Evolutionary conservation across 768 basidiomycete species (phyloP), one percentile per base, ranked within the genome.

Genomic region (Rhizopogon rudus): DNA sequence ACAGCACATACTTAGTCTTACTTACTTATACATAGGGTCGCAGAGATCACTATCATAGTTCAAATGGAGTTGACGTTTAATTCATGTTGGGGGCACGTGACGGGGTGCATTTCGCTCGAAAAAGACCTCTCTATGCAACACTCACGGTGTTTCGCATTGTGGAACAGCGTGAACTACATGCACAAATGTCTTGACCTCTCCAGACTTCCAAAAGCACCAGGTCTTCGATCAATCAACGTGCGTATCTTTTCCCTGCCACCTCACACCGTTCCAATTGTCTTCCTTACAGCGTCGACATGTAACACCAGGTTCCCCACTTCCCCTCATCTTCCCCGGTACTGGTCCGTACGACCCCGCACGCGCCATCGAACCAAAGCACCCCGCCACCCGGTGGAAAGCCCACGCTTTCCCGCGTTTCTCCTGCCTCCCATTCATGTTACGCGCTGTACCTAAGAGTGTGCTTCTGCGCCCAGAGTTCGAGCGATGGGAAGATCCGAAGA

Each of bases 161-260:
- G n/a, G 28, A n/a, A 20, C 9, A 17, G 35, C 17, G 44, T n/a
- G 25, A 56, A 41, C 33, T 40, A 40, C 48, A 58, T 58, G 57
- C 29, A 41, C 6, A 40, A 49, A 58, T 57, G 50, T 45, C 57
- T 56, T 51, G 56, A 58, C 35, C 49, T 58, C 7, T 58, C 57
- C 16, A 56, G 57, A 40, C 54, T 58, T 6, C 56, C 58, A 9
- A 59, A 57, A 35, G 56, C 58, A 28, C 42, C 39, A 44, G 57
- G 42, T 22, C 4, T 49, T 16, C 46, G 20, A 35, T 49, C 46
- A 16, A 35, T 49, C 20, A 49, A 49, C 14, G 46, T 49, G 33
- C 14, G 46, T 49, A 20, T 5, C 14, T 33, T 48, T 10, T 35
- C 10, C 35, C 14, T 49, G 14, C 14, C 20, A 49, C 20, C 6